phyloP scores from a whole-genome alignment of 106 monocot species.

The Ottelia alismoides region DNA sequence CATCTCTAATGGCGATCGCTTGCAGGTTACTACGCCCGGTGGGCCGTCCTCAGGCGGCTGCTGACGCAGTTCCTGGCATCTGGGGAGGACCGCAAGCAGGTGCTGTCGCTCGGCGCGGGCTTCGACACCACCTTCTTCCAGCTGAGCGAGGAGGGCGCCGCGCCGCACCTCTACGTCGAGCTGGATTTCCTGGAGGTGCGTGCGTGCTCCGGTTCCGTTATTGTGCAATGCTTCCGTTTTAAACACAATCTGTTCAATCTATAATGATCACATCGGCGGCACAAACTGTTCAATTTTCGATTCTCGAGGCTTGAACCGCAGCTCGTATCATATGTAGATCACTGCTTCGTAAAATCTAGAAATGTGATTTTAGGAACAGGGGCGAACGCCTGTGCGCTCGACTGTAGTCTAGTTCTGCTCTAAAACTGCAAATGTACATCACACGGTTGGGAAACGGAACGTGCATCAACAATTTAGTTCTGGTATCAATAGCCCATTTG shows the following conservation, averaged over 20 bases:
- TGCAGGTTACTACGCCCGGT: constrained; percentile 89
- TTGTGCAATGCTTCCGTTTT: too few relatives aligned
- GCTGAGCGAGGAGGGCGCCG: constrained; percentile 70
- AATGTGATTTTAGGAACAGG: too few relatives aligned
- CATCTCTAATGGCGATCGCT: constrained; percentile 1
- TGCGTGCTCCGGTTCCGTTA: constrained; percentile 71
- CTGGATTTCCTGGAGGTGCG: constrained; percentile 99
- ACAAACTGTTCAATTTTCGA: too few relatives aligned
- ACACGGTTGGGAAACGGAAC: too few relatives aligned
- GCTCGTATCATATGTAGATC: background rate
- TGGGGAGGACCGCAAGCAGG: constrained; percentile 44
- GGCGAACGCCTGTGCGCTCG: too few relatives aligned
- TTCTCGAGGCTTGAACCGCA: background rate
- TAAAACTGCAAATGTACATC: too few relatives aligned
- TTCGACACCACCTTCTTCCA: constrained; percentile 96
- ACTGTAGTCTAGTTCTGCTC: too few relatives aligned
- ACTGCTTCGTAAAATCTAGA: background rate
- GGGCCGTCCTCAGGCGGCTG: constrained; percentile 78
- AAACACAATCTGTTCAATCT: too few relatives aligned
- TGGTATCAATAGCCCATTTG: too few relatives aligned
- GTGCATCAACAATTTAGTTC: too few relatives aligned
- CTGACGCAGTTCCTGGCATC: constrained; percentile 65
- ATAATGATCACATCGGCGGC: too few relatives aligned
- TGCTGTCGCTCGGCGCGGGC: constrained; percentile 91
- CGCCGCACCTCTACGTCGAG: constrained; percentile 83